Conservation (phyloP, 139 green algal species). For the Trebouxia sp. region DNA sequence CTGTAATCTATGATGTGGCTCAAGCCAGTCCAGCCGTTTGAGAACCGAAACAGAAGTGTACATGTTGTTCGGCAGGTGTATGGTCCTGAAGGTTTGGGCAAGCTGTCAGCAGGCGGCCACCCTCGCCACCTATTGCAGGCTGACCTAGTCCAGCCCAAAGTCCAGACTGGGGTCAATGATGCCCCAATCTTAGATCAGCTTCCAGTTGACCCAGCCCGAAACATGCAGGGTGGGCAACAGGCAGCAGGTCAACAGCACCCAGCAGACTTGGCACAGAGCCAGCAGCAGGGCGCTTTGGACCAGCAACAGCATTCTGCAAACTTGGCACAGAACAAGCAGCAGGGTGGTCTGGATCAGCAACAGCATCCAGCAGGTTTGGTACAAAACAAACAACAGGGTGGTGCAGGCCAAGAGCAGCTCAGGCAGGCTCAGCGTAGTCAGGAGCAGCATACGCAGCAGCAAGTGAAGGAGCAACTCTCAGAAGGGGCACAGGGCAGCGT, state of each 20-base stretch:
- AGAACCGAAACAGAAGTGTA: too few species aligned
- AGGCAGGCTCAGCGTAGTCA: background rate
- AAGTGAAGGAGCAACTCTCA: constrained; percentile 9
- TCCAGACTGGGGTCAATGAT: background rate
- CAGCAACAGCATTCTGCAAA: too few species aligned
- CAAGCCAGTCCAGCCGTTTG: too few species aligned
- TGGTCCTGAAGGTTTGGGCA: constrained; percentile 36
- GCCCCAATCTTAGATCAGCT: background rate
- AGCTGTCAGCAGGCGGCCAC: constrained; percentile 30
- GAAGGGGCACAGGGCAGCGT: background rate
- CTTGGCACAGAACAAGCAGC: too few species aligned
- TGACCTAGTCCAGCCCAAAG: background rate
- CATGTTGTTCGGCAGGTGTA: constrained; percentile 28
- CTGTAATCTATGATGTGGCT: too few species aligned
- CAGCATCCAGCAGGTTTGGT: too few species aligned
- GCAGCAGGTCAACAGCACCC: background rate
- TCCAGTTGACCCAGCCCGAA: background rate
- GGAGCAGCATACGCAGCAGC: background rate
- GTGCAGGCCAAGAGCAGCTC: background rate
- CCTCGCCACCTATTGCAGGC: constrained; percentile 16
- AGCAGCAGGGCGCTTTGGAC: too few species aligned
- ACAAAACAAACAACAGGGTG: background rate
- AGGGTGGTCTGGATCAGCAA: too few species aligned
- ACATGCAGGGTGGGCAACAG: background rate
- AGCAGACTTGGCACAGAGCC: too few species aligned